Evolutionary conservation across 1,139 yeast species (phyloP), one percentile per base, ranked within the genome.

Genomic region (Magnusiomyces ingens): DNA sequence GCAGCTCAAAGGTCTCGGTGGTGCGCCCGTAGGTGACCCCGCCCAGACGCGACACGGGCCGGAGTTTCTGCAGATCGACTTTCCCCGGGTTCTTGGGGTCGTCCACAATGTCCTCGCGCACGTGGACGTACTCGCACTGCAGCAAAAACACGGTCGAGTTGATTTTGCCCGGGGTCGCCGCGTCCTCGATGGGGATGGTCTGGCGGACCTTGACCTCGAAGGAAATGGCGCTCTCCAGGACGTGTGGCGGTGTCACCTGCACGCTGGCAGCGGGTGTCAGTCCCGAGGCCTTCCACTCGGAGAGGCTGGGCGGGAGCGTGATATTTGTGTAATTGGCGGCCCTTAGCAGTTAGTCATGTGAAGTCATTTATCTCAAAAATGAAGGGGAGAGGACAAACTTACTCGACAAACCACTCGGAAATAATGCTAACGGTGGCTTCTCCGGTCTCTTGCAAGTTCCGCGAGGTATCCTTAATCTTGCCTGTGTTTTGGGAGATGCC

Each of bases 401-500:
- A 26, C 53, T 81, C 86, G 35, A 76, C 68, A 60, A 80, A 78
- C 84, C 84, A 81, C 64, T 81, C 86, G 50, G 81, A 74, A 42
- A 81, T 74, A 51, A 81, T 74, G 63, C 76, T 81, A 59, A 81
- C 74, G n/a, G 83, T 78, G 52, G 75, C 71, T 60, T 81, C 85
- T 2, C 68, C 71, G 2, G 81, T 78, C 26, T 75, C 79, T 42
- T 78, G 61, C 29, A 80, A 63, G 59, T 80, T 81, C 11, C 60
- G 61, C 49, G 71, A 67, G 6, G 84, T 73, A 63, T 81, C 84
- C 63, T 81, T 81, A 26, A 68, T 63, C 5, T 53, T 57, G 2
- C 71, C 77, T 8, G 60, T 60, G 17, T 73, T 71, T 17, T 73
- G 71, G 18, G 78, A 67, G 57, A 79, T 67, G 0, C 83, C 81